Evolutionary conservation across 2,329 filamentous ascomycete genomes (phyloP), one percentile per base, ranked within the genome.

Genomic region (Arthrobotrys sphaeroides): DNA sequence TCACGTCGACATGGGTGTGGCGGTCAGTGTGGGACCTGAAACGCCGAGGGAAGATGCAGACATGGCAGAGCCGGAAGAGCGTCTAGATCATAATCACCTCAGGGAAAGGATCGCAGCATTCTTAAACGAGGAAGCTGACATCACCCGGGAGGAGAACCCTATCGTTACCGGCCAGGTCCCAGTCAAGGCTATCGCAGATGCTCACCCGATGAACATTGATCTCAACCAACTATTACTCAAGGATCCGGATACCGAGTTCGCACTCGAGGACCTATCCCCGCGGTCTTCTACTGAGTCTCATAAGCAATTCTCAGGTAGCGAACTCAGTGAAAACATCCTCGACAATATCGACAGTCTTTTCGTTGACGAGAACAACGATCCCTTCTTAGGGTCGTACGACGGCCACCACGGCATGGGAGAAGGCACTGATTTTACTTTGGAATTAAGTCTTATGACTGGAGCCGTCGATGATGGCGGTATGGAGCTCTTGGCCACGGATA

Each of bases 341-440:
- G 78, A 77, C 28, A 78, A 79, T 9, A 68, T 80, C 28, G 77
- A 75, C 24, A 75, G 72, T 28, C 42, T 75, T 10, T 75, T 75
- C 28, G 64, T 75, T 6, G 64, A 73, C 9, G 74, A 79, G 28
- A 77, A 79, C 24, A 77, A 77, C 22, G 79, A 80, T 61, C 79
- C 79, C 0, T 80, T 80, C 61, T 60, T 80, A 10, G 79, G 79
- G 36, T 77, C 79, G 40, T 79, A 79, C 33, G 79, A 76, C 20
- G 69, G 64, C 42, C 51, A 55, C 24, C 67, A 59, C 10, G 74
- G 73, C 12, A 73, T 70, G 45, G 72, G 66, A 24, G 70, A 73
- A 40, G 73, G 66, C 33, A 49, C 36, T 4, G 65, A 49, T 31
- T 75, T 69, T 57, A 61, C 72, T 10, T 53, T 65, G 28, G 72